Evolutionary conservation across 148 eudicot genomes (phyloP), one percentile per base, ranked within the genome.

Genomic region (Polygonum maritimum): DNA sequence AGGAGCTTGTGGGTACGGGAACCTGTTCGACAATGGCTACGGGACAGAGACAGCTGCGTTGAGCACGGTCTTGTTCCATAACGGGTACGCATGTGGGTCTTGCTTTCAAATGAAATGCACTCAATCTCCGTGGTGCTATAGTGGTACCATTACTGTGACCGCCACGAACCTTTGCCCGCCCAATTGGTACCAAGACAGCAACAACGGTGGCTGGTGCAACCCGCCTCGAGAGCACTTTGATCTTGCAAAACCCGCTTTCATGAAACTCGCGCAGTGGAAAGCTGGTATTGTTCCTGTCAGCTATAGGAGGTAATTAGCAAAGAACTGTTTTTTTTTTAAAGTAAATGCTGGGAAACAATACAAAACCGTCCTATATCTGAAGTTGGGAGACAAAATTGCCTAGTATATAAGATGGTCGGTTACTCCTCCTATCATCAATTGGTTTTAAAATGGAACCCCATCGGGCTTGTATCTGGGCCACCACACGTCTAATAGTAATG

Each of bases 1-100:
- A 57, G 96, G 98, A 76, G 98, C 98, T 21, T 93, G 98, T 81
- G 98, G 98, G 14, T 93, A 89, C 48, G 98, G 97, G 65, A 91
- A 93, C 76, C 74, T 89, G 82, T 74, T 85, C 79, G 82, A 45
- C 63, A 88, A 76, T 7, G 98, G 94, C 0, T 93, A 93, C 57
- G 98, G 98, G 15, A 85, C 89, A 0, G 70, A 80, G 19, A 93
- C 98, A 11, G 90, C 98, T 3, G 98, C 98, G 15, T 31, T 93
- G 83, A 93, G 98, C 90, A 76, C 98, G 22, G 86, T 83, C 0
- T 48, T 93, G 14, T 93, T 91, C 82, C 87, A 86, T 69, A 85
- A 93, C 10, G 98, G 98, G 2, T 84, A 75, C 22, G 91, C 91
- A 1, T 93, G 98, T 47, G 98, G 98, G 71, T 73, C 80, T 51